Conservation (phyloP, 2,329 filamentous ascomycete genomes). For the Trichocomaceae sp. region DNA sequence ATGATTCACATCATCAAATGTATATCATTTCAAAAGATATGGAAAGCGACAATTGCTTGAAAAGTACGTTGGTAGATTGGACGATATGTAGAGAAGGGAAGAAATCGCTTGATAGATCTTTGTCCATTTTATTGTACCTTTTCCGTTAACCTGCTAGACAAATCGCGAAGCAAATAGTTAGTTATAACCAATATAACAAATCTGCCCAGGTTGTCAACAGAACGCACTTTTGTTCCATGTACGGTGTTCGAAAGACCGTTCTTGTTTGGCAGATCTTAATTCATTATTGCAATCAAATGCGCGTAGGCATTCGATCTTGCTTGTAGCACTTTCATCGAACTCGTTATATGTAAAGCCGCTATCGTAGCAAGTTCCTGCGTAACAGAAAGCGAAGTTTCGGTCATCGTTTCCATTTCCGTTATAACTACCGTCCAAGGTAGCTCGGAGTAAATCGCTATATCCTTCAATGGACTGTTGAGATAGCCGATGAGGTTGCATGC, state of each 20-base stretch:
- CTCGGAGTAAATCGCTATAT: conserved; percentile 3
- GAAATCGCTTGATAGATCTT: too few species aligned
- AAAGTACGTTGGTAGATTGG: too few species aligned
- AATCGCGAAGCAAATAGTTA: background rate
- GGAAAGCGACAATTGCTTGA: too few species aligned
- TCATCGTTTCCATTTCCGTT: background rate
- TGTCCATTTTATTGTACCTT: too few species aligned
- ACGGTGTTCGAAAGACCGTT: background rate
- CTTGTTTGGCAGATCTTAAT: background rate
- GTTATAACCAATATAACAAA: background rate
- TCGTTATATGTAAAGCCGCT: background rate
- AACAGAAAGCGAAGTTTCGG: conserved; percentile 6
- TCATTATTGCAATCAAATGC: conserved; percentile 1
- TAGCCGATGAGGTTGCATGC: conserved; percentile 6
- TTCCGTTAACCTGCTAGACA: background rate
- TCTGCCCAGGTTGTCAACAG: background rate
- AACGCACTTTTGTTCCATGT: background rate
- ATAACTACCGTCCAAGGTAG: conserved; percentile 4
- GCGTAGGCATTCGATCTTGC: conserved; percentile 1
- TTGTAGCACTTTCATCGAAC: background rate
- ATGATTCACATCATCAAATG: too few species aligned
- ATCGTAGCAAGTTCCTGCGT: conserved; percentile 2
- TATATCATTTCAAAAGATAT: too few species aligned
- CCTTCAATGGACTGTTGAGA: background rate
- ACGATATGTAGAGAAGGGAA: too few species aligned